phyloP scores from a whole-genome alignment of 768 basidiomycete species.

The Mycena albidolilacea region DNA sequence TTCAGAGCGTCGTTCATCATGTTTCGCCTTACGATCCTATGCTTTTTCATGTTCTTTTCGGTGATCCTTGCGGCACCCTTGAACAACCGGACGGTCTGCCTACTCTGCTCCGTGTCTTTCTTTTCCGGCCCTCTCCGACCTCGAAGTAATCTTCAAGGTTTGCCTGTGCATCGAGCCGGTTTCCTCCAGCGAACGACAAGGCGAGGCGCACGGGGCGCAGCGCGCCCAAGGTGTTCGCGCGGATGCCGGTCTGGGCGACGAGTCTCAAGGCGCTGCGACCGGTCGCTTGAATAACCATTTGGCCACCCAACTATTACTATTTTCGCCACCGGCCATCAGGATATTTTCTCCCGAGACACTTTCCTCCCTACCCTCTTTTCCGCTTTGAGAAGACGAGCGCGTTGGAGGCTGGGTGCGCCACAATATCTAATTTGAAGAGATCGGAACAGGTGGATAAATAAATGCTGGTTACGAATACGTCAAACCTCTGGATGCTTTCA shows the following conservation, averaged over 20 bases:
- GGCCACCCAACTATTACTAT: not conserved
- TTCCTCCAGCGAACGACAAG: not conserved
- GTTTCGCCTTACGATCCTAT: slow-evolving; percentile 41
- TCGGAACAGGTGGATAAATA: no score
- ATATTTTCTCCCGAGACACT: no score
- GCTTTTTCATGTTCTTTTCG: slow-evolving; percentile 49
- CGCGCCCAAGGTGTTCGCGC: slow-evolving; percentile 22
- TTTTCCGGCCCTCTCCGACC: slow-evolving; percentile 20
- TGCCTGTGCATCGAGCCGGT: slow-evolving; percentile 24
- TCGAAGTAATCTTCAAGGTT: slow-evolving; percentile 25
- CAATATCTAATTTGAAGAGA: no score
- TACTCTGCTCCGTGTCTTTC: slow-evolving; percentile 20
- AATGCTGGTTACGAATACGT: not conserved
- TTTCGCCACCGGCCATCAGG: no score
- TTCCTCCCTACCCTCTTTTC: no score
- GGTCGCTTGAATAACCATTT: no score
- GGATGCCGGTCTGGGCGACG: slow-evolving; percentile 16
- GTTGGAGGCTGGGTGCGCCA: no score
- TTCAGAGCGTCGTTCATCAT: slow-evolving; percentile 25
- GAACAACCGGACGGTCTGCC: slow-evolving; percentile 46
- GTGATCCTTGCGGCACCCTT: slow-evolving; percentile 56
- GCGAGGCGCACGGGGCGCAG: not conserved
- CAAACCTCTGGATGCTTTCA: not conserved
- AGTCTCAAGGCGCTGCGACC: slow-evolving; percentile 17
- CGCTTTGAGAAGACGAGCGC: no score